These are phyloP conservation scores for Emergomyces orientalis DNA, from an alignment of 2,329 filamentous ascomycete genomes.

Conservation along the genomic window DNA sequence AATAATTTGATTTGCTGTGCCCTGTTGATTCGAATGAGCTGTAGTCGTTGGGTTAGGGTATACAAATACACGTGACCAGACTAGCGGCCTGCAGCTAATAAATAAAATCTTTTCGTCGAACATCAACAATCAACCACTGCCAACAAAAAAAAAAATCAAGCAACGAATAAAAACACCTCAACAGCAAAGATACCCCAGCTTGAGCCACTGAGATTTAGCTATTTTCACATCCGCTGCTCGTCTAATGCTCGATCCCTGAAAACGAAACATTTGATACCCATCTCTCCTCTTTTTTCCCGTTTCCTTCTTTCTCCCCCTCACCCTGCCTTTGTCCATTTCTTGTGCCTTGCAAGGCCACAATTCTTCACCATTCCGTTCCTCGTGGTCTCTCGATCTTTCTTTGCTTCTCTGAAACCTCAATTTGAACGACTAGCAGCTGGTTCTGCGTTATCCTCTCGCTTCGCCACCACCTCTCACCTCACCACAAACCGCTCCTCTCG, in stretches of 20 bases:
- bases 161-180: constrained; percentile 4
- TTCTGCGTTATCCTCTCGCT: constrained; percentile 45
- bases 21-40: too few species aligned
- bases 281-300: background rate
- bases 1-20: too few species aligned
- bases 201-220: background rate
- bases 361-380: constrained; percentile 16
- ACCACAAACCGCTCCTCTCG: constrained; percentile 6
- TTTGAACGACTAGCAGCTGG: constrained; percentile 50
- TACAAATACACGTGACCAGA: background rate
- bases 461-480: constrained; percentile 2
- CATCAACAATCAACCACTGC: background rate
- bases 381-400: constrained; percentile 22
- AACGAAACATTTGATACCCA: background rate
- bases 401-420: constrained; percentile 27
- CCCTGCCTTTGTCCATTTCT: constrained; percentile 23
- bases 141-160: background rate
- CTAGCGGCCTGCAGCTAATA: background rate
- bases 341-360: constrained; percentile 30
- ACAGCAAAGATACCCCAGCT: background rate
- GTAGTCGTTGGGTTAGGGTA: background rate
- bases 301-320: background rate
- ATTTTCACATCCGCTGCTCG: background rate
- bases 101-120: background rate
- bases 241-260: constrained; percentile 4